These are phyloP conservation scores for Chamaecrista fasciculata DNA, from an alignment of 306 rosid genomes.

Conservation along the genomic window DNA sequence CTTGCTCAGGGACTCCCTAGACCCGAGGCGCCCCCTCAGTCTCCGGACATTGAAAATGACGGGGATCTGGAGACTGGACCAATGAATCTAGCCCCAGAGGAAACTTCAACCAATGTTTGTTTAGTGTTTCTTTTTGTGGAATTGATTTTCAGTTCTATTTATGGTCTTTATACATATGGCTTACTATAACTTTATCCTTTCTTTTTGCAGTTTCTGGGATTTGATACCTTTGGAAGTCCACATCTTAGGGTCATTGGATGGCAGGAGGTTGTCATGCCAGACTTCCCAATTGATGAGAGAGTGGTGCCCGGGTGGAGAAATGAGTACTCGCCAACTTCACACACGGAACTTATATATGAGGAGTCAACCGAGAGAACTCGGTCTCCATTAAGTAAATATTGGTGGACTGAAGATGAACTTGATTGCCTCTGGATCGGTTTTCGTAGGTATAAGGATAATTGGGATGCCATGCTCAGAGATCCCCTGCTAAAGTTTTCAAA, in stretches of 20 bases:
- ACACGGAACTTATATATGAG: conserved; percentile 48
- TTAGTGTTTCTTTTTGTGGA: not conserved
- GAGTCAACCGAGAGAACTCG: conserved; percentile 65
- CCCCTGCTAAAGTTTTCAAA: conserved; percentile 73
- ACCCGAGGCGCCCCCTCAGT: conserved; percentile 29
- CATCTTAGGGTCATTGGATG: conserved; percentile 36
- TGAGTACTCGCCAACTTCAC: conserved; percentile 37
- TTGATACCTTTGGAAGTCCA: conserved; percentile 32
- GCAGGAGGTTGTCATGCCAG: conserved; percentile 46
- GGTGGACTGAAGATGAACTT: conserved; percentile 94
- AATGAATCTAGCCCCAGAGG: conserved; percentile 37
- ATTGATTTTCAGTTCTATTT: not conserved
- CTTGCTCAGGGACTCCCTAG: conserved; percentile 33
- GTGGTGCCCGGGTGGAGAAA: conserved; percentile 49
- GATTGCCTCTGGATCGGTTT: conserved; percentile 95
- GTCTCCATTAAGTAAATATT: conserved; percentile 52
- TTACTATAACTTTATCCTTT: not conserved
- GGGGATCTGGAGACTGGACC: conserved; percentile 36
- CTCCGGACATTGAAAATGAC: conserved; percentile 30
- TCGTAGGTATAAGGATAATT: conserved; percentile 87
- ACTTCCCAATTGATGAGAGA: conserved; percentile 56
- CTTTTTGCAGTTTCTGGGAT: conserved; percentile 33
- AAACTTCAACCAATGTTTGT: conserved; percentile 29
- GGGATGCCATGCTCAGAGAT: conserved; percentile 86
- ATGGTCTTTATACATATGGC: not conserved